Base-by-base conservation (phyloP, 2,329 filamentous ascomycete genomes). In the Pseudogymnoascus sp. region DNA sequence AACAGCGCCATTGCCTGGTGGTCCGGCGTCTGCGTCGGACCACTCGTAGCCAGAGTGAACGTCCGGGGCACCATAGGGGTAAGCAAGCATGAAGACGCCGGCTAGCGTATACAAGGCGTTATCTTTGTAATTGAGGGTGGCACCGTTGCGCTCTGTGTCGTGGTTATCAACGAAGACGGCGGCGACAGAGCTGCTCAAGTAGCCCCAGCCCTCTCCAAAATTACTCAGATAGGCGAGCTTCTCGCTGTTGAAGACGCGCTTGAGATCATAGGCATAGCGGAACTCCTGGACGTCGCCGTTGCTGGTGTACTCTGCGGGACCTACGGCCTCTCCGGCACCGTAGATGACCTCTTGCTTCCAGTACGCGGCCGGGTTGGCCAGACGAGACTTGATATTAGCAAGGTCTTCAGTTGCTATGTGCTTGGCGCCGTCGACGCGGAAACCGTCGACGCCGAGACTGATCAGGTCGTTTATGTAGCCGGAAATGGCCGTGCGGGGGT, bases 301-400 rank as follows among this genome's bases (percentile, higher is more conserved):
- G n/a, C 44, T 6, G 44, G 44, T 50, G 44, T 50, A 50, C 26
- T 50, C 44, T 13, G 44, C 31, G 44, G 44, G 44, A 24, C 31
- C 24, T 13, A 50, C 44, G 8, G 44, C 44, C 26, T 50, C 44
- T 26, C 44, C 44, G 10, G 26, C 44, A n/a, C 44, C 44, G 8
- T 50, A 50, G 44, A 50, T 50, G 44, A 50, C 44, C n/a, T 50
- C 44, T n/a, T 50, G 44, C 26, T 50, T 50, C 44, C 44, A 50
- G 44, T 50, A 50, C 26, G 44, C 44, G 44, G 44, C n/a, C 26
- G 44, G 44, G 24, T 50, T 50, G 26, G 44, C 44, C 26, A 50
- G 26, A 8, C 44, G 44, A n/a, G 44, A 50, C 26, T 50, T 50
- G 44, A 50, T 50, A 17, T 50, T 50, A 15, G 44, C 44, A 50